phyloP scores from a whole-genome alignment of 2,329 filamentous ascomycete genomes.

The Ophiostoma pallidulum region DNA sequence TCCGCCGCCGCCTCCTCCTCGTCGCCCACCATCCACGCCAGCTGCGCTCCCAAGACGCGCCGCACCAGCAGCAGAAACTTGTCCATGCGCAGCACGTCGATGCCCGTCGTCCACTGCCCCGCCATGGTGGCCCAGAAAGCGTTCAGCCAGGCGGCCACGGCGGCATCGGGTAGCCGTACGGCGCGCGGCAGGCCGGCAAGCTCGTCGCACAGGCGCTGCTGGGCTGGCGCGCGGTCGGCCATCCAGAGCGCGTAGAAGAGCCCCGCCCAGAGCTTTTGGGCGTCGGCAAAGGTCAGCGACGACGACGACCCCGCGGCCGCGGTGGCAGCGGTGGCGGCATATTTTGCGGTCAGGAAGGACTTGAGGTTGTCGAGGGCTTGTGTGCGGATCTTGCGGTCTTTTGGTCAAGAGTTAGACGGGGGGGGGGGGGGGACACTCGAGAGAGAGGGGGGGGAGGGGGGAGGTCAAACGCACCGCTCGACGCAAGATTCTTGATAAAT shows the following conservation, averaged over 20 bases:
- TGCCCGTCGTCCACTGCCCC: slow-evolving; percentile 56
- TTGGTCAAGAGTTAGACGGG: not conserved
- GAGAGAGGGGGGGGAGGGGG: not conserved
- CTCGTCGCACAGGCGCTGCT: slow-evolving; percentile 72
- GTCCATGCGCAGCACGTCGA: slow-evolving; percentile 73
- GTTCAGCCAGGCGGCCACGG: slow-evolving; percentile 40
- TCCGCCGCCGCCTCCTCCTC: slow-evolving; percentile 17
- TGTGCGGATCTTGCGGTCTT: slow-evolving; percentile 70
- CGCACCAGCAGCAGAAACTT: slow-evolving; percentile 86
- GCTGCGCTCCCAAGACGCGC: slow-evolving; percentile 63
- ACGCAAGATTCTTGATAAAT: slow-evolving; percentile 75
- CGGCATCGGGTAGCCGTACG: slow-evolving; percentile 38
- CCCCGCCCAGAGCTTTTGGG: slow-evolving; percentile 88
- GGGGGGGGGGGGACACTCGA: no score
- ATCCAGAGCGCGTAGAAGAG: slow-evolving; percentile 93
- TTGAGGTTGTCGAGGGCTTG: slow-evolving; percentile 68
- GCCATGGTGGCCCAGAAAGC: slow-evolving; percentile 65
- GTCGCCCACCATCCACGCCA: slow-evolving; percentile 36
- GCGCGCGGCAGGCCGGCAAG: slow-evolving; percentile 53
- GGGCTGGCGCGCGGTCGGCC: slow-evolving; percentile 78
- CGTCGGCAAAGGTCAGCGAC: slow-evolving; percentile 57
- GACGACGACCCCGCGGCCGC: no score
- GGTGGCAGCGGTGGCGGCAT: slow-evolving; percentile 26
- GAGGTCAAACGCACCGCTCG: slow-evolving; percentile 55
- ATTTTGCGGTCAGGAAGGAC: slow-evolving; percentile 60